phyloP scores from a whole-genome alignment of 2,329 filamentous ascomycete genomes.

The Neonectria coccinea region DNA sequence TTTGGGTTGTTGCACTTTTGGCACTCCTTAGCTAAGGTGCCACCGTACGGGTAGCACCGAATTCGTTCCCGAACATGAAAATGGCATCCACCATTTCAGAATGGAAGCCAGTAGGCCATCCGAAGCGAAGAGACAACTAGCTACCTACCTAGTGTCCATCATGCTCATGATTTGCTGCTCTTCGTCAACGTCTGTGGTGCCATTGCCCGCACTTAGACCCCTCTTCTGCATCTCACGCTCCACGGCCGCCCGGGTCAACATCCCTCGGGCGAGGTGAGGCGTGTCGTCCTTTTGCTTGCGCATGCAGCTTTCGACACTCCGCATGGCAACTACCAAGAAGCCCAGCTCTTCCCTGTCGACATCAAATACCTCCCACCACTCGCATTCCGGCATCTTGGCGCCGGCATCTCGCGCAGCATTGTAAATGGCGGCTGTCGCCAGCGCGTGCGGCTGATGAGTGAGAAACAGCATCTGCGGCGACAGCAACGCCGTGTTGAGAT shows the following conservation, averaged over 20 bases:
- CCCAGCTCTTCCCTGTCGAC: slow-evolving; percentile 94
- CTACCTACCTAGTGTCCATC: slow-evolving; percentile 45
- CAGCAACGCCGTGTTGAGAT: slow-evolving; percentile 87
- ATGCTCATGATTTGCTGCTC: slow-evolving; percentile 59
- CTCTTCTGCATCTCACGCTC: slow-evolving; percentile 70
- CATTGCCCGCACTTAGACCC: slow-evolving; percentile 51
- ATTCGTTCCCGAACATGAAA: slow-evolving; percentile 18
- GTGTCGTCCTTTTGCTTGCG: slow-evolving; percentile 68
- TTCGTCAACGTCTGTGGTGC: slow-evolving; percentile 49
- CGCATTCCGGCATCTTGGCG: slow-evolving; percentile 81
- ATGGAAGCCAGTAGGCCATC: slow-evolving; percentile 7
- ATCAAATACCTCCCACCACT: slow-evolving; percentile 99
- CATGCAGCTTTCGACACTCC: slow-evolving; percentile 80
- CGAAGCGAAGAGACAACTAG: slow-evolving; percentile 30
- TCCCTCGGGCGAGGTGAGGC: slow-evolving; percentile 59
- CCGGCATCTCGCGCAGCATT: slow-evolving; percentile 82
- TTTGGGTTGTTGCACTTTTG: too few species aligned
- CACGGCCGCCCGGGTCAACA: slow-evolving; percentile 70
- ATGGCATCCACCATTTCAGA: slow-evolving; percentile 7
- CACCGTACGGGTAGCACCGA: slow-evolving; percentile 28
- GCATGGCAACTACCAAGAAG: slow-evolving; percentile 88
- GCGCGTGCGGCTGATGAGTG: slow-evolving; percentile 87
- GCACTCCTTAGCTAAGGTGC: too few species aligned
- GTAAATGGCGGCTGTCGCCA: slow-evolving; percentile 92
- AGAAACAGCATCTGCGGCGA: slow-evolving; percentile 91